Evolutionary conservation across 2,329 filamentous ascomycete species (phyloP).

Genomic region (Ustulina deusta): DNA sequence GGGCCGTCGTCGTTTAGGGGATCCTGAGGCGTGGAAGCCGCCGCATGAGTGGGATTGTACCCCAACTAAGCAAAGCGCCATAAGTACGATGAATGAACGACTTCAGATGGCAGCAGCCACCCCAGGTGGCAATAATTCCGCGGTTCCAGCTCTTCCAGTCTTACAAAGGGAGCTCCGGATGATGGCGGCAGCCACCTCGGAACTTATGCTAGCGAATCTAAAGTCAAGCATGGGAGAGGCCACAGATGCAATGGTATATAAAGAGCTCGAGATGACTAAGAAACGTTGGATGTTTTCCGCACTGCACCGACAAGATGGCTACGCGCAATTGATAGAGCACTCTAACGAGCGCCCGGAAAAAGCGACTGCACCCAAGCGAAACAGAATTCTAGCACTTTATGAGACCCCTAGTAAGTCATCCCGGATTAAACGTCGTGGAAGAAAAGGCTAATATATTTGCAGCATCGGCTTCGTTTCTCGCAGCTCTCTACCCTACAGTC

Average conservation of each 20-base stretch:
- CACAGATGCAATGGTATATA: conserved; percentile 61
- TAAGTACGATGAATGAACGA: conserved; percentile 41
- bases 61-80: conserved; percentile 44
- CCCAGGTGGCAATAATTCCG: conserved; percentile 42
- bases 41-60: conserved; percentile 59
- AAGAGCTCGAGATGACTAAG: conserved; percentile 66
- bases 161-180: conserved; percentile 66
- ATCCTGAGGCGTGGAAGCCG: conserved; percentile 60
- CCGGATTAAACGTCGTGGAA: conserved; percentile 36
- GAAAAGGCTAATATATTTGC: conserved; percentile 49
- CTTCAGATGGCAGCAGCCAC: conserved; percentile 40
- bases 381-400: conserved; percentile 62
- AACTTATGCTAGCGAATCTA: conserved; percentile 66
- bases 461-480: conserved; percentile 65
- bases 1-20: conserved; percentile 48
- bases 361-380: conserved; percentile 40
- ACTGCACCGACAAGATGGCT: conserved; percentile 60
- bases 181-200: conserved; percentile 66
- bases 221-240: conserved; percentile 62
- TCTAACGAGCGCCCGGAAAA: conserved; percentile 31
- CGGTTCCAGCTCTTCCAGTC: conserved; percentile 51
- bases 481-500: conserved; percentile 56
- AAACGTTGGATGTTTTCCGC: conserved; percentile 72
- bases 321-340: conserved; percentile 44
- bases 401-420: conserved; percentile 60